Base-by-base conservation (phyloP, 495 filamentous ascomycete species). In the Friedmanniomyces endolithicus region DNA sequence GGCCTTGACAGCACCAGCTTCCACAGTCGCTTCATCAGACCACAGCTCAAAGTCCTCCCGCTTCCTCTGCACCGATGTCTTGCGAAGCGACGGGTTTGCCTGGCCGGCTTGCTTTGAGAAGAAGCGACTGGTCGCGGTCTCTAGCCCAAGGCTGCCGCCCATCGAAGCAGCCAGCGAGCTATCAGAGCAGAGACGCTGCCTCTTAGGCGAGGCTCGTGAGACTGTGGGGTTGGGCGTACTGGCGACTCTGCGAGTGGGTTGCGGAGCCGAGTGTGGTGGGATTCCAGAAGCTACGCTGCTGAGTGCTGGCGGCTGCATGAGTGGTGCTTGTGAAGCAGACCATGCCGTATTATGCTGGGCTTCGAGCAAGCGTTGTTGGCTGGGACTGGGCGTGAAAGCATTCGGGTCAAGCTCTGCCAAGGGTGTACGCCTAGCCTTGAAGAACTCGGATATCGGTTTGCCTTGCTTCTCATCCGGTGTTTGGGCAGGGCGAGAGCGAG, bases 341-440 rank as follows among this genome's bases (percentile, higher is more conserved):
- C 82, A 86, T 8, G 76, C 74, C 33, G 60, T 71, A 0, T 54
- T 52, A 6, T 66, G 65, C 67, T 80, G 76, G 27, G 73, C 70
- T 33, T 77, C 66, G 23, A 86, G 66, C 11, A 85, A 68, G 29
- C 74, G 69, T 63, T 79, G 79, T 63, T 88, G 84, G 59, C 74
- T 82, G 22, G 81, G 80, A 0, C 83, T 84, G 22, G 80, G 82
- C 3, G 78, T 79, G 63, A 96, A 87, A 56, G 77, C 84, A 65
- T 96, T 96, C 11, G 84, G 81, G 60, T 94, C 87, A 66, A 96
- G 78, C 70, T 94, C 88, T 11, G 81, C 87, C 44, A 96, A 76
- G 9, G 89, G 88, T 27, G 78, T 82, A 2, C 90, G 81, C 53
- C 78, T 79, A 20, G 82, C 74, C 57, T 82, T 86, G 68, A 94